These are phyloP conservation scores for Climacium dendroides DNA, from an alignment of 225 moss, liverwort and hornwort genomes.

Conservation along the genomic window DNA sequence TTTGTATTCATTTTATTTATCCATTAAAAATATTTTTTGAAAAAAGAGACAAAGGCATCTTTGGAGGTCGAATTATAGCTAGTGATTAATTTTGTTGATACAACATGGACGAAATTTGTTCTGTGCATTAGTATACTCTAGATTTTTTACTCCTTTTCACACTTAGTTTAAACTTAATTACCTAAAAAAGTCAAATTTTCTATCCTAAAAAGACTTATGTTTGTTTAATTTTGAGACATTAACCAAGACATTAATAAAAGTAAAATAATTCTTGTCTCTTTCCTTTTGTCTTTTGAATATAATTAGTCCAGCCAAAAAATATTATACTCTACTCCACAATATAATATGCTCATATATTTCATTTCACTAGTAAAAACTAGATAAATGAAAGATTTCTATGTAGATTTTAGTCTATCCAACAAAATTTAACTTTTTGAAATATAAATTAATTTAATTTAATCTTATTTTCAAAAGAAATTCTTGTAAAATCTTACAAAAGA, in stretches of 20 bases:
- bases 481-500: fast-evolving
- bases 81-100: background rate
- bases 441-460: background rate
- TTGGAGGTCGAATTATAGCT: too few species aligned
- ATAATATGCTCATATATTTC: too few species aligned
- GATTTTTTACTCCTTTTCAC: background rate
- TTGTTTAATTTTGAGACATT: background rate
- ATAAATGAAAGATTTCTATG: background rate
- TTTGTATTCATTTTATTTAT: background rate
- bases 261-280: too few species aligned
- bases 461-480: background rate
- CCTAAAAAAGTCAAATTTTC: too few species aligned
- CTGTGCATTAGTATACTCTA: fast-evolving
- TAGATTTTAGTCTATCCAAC: background rate
- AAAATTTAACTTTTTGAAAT: too few species aligned
- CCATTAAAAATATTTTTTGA: background rate
- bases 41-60: too few species aligned
- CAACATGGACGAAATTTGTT: background rate
- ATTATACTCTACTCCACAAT: background rate
- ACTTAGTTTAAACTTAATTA: background rate
- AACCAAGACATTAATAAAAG: too few species aligned
- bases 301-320: background rate
- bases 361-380: background rate
- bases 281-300: background rate
- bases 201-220: too few species aligned